phyloP scores from a whole-genome alignment of 352 stramenopile genomes.

The Elongisporangium senticosum region DNA sequence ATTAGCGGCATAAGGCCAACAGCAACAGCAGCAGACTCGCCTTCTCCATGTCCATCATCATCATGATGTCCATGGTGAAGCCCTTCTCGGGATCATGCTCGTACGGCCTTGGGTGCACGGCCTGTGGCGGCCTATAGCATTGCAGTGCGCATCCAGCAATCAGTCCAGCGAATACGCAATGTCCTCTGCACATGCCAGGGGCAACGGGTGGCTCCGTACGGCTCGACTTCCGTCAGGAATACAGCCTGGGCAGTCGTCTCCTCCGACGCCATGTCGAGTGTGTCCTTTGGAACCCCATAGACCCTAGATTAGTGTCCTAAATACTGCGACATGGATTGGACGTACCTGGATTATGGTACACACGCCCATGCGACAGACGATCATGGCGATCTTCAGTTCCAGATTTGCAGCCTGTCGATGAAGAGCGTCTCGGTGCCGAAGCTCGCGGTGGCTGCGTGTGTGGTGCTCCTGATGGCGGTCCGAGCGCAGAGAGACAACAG shows the following conservation, averaged over 20 bases:
- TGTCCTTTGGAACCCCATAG: not conserved
- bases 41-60: slow-evolving; percentile 89
- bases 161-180: not conserved
- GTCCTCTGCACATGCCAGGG: not conserved
- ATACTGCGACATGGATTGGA: not conserved
- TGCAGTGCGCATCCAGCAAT: not conserved
- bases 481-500: not conserved
- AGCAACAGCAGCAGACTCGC: slow-evolving; percentile 1
- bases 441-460: not conserved
- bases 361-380: not conserved
- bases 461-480: not conserved
- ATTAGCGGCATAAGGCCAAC: no score
- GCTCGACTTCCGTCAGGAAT: slow-evolving; percentile 16
- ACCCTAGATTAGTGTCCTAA: not conserved
- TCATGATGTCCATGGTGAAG: slow-evolving; percentile 91
- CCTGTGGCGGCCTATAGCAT: not conserved
- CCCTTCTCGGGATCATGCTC: slow-evolving; percentile 74
- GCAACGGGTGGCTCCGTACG: slow-evolving; percentile 1
- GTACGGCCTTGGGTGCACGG: slow-evolving; percentile 29
- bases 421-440: not conserved
- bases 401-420: not conserved
- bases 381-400: not conserved
- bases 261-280: not conserved
- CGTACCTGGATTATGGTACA: not conserved
- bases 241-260: not conserved